Evolutionary conservation across 1,139 yeast genomes (phyloP).

Genomic region (Blastobotrys persicus): DNA sequence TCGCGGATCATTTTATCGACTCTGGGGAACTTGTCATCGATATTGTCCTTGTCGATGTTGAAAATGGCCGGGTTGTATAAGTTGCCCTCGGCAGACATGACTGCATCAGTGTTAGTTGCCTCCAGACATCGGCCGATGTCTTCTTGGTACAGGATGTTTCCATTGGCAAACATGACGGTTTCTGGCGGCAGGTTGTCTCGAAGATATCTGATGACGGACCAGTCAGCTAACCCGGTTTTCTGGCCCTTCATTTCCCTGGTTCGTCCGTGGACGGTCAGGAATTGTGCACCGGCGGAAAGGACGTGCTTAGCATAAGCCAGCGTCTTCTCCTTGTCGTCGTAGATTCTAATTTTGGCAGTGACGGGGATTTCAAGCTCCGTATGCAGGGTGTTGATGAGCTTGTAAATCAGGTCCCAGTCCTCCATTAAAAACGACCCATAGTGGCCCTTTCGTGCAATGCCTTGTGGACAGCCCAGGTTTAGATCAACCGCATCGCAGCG

Average conservation of each 20-base stretch:
- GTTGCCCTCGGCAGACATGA: constrained; percentile 97
- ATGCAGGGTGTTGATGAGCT: constrained; percentile 69
- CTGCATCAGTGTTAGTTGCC: constrained; percentile 74
- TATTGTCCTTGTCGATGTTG: constrained; percentile 39
- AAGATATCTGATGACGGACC: constrained; percentile 73
- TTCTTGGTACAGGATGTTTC: constrained; percentile 81
- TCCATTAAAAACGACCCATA: constrained; percentile 97
- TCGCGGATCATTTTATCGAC: constrained; percentile 82
- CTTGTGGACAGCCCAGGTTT: constrained; percentile 97
- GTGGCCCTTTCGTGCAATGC: constrained; percentile 90
- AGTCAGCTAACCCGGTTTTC: constrained; percentile 90
- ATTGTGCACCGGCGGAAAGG: constrained; percentile 92
- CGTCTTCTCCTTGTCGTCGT: constrained; percentile 80
- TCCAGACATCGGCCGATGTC: constrained; percentile 69
- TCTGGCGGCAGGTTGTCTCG: constrained; percentile 77
- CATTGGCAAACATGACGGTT: constrained; percentile 91
- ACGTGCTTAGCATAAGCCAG: constrained; percentile 88
- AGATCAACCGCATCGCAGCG: constrained; percentile 69
- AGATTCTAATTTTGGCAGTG: constrained; percentile 92
- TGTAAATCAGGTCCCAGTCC: constrained; percentile 84
- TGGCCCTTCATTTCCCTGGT: constrained; percentile 98
- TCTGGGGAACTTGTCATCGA: constrained; percentile 73
- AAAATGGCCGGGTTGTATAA: constrained; percentile 92
- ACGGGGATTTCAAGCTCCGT: constrained; percentile 77
- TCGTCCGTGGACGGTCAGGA: constrained; percentile 91